Evolutionary conservation across 75 land plant genomes (phyloP), one percentile per base, ranked within the genome.

Genomic region (Ceratopteris richardii): DNA sequence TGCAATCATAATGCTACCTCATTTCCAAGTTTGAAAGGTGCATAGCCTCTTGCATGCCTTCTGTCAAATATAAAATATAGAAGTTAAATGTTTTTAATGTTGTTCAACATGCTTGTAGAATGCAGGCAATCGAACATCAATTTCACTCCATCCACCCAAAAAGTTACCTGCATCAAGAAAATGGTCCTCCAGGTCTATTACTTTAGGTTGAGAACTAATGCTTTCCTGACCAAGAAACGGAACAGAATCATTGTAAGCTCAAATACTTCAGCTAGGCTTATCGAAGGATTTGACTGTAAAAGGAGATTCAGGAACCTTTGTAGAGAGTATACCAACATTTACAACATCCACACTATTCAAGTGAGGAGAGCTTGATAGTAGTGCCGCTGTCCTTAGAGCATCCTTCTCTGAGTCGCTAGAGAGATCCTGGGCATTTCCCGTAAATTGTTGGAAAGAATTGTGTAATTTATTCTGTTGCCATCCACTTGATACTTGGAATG

Each of bases 401-500:
- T 73, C 67, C 61, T 50, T 52, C 46, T 75, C 66, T 50, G 79
- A 62, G 41, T 76, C 81, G 7, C 71, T 17, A 39, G 82, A 33
- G 7, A 33, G 7, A 33, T 33, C 37, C 37, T 33, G 37, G 9
- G 9, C 37, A 33, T 9, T 33, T 4, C 37, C 40, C 26, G 75
- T 57, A 30, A 70, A 51, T n/a, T 70, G 52, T 57, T 62, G 23
- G 57, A 76, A 51, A 56, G 79, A 70, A 21, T 62, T 37, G 39
- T 42, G 51, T 22, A 61, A 27, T 12, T 31, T 0, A 33, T 53
- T 12, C 33, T 56, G 69, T 26, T 79, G 77, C 60, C 70, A 78
- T 48, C 89, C 89, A 71, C 88, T 83, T 18, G 71, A 53, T 10
- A 89, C 85, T 57, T 92, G 97, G 43, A 92, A 92, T 21, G 97